Percentiles rank a stretch among this genome's conserved stretches.
Evolutionary conservation across 2,329 filamentous ascomycete species (phyloP).

Genomic region (Daldinia sp.): DNA sequence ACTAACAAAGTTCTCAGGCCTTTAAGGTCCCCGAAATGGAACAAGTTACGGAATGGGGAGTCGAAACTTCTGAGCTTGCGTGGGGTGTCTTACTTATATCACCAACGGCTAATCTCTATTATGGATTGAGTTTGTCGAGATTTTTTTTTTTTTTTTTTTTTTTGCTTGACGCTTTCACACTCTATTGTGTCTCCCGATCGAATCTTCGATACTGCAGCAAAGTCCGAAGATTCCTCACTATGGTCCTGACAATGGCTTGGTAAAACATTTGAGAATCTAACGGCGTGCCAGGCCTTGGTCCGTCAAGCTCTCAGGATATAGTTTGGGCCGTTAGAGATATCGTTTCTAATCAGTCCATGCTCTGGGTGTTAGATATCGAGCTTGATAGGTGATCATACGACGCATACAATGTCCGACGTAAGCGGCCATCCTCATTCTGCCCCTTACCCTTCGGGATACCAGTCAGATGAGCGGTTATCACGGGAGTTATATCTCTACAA

Average conservation of each 20-base stretch:
- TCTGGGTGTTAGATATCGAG: not conserved
- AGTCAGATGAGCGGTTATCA: constrained; percentile 26
- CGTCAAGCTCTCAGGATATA: not conserved
- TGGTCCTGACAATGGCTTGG: constrained; percentile 1
- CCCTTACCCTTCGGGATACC: not conserved
- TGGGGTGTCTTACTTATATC: constrained; percentile 21
- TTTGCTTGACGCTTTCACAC: constrained; percentile 7
- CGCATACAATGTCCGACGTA: constrained; percentile 8
- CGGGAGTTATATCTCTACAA: constrained; percentile 45
- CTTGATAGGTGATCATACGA: constrained; percentile 5
- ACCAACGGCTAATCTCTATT: not conserved
- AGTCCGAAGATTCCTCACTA: constrained; percentile 1
- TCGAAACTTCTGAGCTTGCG: constrained; percentile 12
- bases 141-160: too few species aligned
- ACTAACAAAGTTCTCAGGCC: constrained; percentile 17
- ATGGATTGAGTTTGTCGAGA: constrained; percentile 9
- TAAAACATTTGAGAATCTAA: constrained; percentile 4
- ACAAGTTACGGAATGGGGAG: constrained; percentile 16
- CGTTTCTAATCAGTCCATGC: not conserved
- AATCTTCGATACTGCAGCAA: constrained; percentile 7
- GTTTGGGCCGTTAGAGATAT: not conserved
- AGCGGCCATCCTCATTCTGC: not conserved
- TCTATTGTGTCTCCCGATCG: not conserved
- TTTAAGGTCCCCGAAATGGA: constrained; percentile 24
- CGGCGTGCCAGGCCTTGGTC: constrained; percentile 6